Evolutionary conservation across 441 rosid species (phyloP), one percentile per base, ranked within the genome.

Genomic region (Biscutella laevigata): DNA sequence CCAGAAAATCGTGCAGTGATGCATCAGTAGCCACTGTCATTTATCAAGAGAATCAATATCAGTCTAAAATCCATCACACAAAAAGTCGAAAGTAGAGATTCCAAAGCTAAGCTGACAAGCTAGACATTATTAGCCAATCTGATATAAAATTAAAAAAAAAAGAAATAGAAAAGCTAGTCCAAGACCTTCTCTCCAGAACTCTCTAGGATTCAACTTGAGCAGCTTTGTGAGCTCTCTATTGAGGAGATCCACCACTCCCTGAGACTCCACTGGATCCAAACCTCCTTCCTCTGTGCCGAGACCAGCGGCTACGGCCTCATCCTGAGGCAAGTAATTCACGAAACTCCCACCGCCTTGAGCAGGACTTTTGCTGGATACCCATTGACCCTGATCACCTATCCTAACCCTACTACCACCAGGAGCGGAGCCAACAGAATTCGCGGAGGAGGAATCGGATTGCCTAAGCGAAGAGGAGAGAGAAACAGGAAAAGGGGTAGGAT

Each of bases 221-320:
- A 88, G 62, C 66, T 84, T 76, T 12, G 87, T 71, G 37, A 88
- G 73, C 71, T 86, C 95, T 66, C 84, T 76, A 59, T 84, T 92
- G 59, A 88, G 75, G 21, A 88, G 84, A 84, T 92, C 95, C 56
- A 88, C 97, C n/a, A 86, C 97, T 53, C 87, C 66, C 77, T 92
- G 97, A 17, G 99, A 92, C 74, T 88, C 97, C 44, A 84, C 70
- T 0, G 97, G 82, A 77, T 92, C 99, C 69, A 77, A 60, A 30
- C 95, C 97, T 37, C 99, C 99, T 43, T 79, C 80, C 4, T 81
- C 83, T 8, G 92, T 70, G 8, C 82, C 79, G 0, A 84, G 72
- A 5, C 99, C 99, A 0, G 84, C 75, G 1, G 95, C 99, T 50
- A 92, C 84, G 2, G 95, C 97, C 72, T 92, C 99, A 20, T 92